phyloP scores from a whole-genome alignment of 2,329 filamentous ascomycete species.

The Aspergillus sp. region DNA sequence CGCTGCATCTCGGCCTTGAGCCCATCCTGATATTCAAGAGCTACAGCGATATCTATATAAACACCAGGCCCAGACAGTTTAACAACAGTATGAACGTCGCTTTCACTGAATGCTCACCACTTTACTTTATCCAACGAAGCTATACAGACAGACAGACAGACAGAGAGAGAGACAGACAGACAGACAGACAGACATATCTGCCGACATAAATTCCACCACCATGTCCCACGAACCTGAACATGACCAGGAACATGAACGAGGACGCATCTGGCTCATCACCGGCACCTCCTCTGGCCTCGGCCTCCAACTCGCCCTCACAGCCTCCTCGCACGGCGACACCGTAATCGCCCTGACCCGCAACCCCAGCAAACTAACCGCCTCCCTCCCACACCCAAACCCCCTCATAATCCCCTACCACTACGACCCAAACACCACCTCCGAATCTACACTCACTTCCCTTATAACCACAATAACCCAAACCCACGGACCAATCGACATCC shows the following conservation, averaged over 20 bases:
- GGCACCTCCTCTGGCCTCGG: slow-evolving; percentile 56
- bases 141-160: no score
- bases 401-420: background rate
- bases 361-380: slow-evolving; percentile 20
- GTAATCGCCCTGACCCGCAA: slow-evolving; percentile 52
- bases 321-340: slow-evolving; percentile 47
- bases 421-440: background rate
- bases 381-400: background rate
- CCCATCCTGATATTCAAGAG: no score
- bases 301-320: slow-evolving; percentile 43
- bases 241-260: no score
- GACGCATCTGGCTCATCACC: slow-evolving; percentile 22
- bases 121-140: no score
- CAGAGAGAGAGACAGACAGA: no score
- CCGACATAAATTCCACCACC: no score
- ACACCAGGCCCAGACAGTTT: no score
- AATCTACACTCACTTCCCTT: background rate
- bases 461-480: background rate
- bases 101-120: no score
- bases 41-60: background rate
- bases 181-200: no score
- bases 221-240: no score
- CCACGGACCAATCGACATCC: slow-evolving; percentile 40
- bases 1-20: no score
- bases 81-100: no score